These are phyloP conservation scores for Oryza meyeriana DNA, from an alignment of 176 grass and related monocot species.

Conservation along the genomic window DNA sequence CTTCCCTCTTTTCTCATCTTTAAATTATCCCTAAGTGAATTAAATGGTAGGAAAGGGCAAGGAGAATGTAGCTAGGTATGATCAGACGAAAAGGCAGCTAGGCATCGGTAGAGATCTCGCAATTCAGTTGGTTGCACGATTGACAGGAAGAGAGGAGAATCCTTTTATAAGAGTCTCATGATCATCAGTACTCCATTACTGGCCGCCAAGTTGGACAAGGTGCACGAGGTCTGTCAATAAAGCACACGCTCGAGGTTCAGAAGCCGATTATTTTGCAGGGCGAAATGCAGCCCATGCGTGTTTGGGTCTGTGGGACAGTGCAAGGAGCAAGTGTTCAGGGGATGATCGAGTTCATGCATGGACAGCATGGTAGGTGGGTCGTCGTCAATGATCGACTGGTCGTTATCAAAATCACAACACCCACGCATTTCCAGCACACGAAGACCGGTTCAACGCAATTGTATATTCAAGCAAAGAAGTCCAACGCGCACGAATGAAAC, in stretches of 20 bases:
- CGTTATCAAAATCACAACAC: background rate
- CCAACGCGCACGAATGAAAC: background rate
- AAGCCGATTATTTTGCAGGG: background rate
- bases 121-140: background rate
- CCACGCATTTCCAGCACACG: background rate
- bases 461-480: background rate
- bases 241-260: background rate
- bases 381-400: background rate
- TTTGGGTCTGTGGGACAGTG: too few relatives aligned
- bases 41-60: background rate
- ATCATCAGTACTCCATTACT: background rate
- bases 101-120: too few relatives aligned
- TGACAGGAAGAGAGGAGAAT: background rate
- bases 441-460: background rate
- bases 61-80: background rate
- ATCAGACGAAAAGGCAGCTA: too few relatives aligned
- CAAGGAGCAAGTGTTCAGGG: background rate
- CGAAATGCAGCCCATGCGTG: background rate
- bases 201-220: background rate
- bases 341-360: background rate
- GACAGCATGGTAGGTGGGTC: background rate
- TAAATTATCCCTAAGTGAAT: too few relatives aligned
- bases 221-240: background rate
- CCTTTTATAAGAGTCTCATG: background rate
- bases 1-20: too few relatives aligned